Percentiles rank a stretch among this genome's conserved stretches.
Conservation (phyloP, 2,329 filamentous ascomycete species). For the Diaporthe capsici region DNA sequence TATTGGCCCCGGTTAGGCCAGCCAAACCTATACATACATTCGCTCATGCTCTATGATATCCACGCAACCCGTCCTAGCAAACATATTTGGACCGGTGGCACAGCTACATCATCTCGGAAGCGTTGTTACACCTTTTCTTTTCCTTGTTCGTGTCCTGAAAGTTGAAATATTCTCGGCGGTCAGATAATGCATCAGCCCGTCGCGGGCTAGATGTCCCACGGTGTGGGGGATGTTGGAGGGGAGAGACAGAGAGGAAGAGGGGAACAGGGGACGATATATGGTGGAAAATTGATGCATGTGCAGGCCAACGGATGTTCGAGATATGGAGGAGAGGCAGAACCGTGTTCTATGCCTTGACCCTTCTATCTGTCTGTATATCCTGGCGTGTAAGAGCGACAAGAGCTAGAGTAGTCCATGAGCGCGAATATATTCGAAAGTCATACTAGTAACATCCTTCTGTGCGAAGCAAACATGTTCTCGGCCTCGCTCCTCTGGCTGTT, state of each 20-base stretch:
- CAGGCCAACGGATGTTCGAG: neutral
- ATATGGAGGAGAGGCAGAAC: neutral
- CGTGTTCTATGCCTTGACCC: constrained; percentile 18
- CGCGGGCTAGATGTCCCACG: neutral
- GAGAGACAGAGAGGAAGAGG: neutral
- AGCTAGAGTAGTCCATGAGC: constrained; percentile 25
- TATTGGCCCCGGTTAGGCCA: constrained; percentile 38
- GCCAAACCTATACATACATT: constrained; percentile 32
- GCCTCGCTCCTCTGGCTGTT: neutral
- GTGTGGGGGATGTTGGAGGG: neutral
- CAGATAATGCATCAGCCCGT: constrained; percentile 2
- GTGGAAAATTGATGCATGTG: constrained; percentile 2
- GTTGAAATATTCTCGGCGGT: constrained; percentile 4
- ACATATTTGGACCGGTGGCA: constrained; percentile 23
- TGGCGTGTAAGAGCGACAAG: constrained; percentile 14
- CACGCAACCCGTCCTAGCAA: constrained; percentile 33
- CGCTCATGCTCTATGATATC: constrained; percentile 41
- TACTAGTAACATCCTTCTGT: neutral
- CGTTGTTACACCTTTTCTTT: constrained; percentile 28
- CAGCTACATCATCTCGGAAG: constrained; percentile 34
- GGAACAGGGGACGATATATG: neutral
- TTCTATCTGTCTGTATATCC: constrained; percentile 24
- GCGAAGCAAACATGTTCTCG: neutral
- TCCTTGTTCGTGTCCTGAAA: neutral
- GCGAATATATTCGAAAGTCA: constrained; percentile 12